Percentiles rank a stretch among this genome's conserved stretches.
phyloP scores from a whole-genome alignment of 768 basidiomycete genomes.

The button mushroom (Agaricus bisporus) region DNA sequence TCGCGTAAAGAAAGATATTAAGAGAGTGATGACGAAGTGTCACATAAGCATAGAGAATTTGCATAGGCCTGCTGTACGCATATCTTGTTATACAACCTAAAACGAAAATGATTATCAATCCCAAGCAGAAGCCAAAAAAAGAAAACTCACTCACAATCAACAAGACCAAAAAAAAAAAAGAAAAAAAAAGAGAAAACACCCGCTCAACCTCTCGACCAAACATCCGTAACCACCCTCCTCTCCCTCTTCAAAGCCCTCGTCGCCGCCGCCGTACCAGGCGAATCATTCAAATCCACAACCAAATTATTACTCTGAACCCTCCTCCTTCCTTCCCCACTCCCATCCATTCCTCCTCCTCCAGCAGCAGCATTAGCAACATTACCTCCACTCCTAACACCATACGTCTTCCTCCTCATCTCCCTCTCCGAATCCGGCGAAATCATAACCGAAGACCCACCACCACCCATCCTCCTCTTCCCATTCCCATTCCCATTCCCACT shows the following conservation, averaged over 20 bases:
- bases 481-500: neutral
- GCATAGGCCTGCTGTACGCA: no score
- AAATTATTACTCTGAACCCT: conserved; percentile 6
- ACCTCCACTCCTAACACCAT: conserved; percentile 31
- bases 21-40: no score
- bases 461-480: conserved; percentile 3
- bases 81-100: conserved; percentile 1
- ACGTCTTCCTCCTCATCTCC: conserved; percentile 35
- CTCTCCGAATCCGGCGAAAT: conserved; percentile 31
- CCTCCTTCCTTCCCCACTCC: conserved; percentile 14
- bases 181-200: neutral
- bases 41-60: neutral
- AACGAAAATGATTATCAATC: neutral
- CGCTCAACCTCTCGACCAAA: conserved; percentile 28
- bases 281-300: conserved; percentile 30
- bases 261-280: conserved; percentile 19
- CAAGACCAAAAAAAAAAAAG: conserved; percentile 1
- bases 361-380: conserved; percentile 34
- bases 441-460: neutral
- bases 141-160: conserved; percentile 4
- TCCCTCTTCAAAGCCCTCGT: conserved; percentile 23
- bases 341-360: conserved; percentile 9
- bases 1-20: no score
- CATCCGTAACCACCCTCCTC: conserved; percentile 39
- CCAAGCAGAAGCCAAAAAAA: neutral